Conservation (phyloP, 208 protist genomes). For the Porcisia hertigi region DNA sequence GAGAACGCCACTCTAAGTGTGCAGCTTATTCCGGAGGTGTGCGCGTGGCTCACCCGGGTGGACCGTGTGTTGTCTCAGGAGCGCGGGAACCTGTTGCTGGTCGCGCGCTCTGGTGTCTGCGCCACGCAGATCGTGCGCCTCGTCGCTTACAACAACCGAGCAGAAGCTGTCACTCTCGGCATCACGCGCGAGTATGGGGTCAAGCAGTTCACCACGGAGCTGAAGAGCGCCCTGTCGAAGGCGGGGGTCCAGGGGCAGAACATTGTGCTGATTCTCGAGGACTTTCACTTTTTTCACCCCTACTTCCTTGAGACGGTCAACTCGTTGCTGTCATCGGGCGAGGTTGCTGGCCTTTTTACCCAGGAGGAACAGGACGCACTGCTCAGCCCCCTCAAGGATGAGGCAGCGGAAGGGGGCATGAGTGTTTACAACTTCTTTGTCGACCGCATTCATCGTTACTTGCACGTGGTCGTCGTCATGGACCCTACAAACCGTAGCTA, state of each 20-base stretch:
- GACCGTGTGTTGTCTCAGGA: constrained; percentile 96
- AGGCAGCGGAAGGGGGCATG: constrained; percentile 83
- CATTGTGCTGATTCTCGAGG: constrained; percentile 94
- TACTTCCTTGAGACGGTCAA: constrained; percentile 95
- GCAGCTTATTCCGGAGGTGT: constrained; percentile 95
- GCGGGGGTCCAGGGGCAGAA: constrained; percentile 91
- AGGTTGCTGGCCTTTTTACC: constrained; percentile 96
- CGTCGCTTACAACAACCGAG: constrained; percentile 89
- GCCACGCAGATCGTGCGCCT: constrained; percentile 90
- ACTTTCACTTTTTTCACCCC: constrained; percentile 93
- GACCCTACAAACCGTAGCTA: constrained; percentile 95
- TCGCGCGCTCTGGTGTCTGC: constrained; percentile 94
- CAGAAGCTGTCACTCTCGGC: constrained; percentile 89
- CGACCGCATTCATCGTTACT: constrained; percentile 86
- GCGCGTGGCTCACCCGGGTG: constrained; percentile 92
- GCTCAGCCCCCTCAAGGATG: constrained; percentile 92
- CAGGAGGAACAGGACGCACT: constrained; percentile 96
- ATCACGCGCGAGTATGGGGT: constrained; percentile 92
- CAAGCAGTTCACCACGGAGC: constrained; percentile 94
- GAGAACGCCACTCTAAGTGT: constrained; percentile 94
- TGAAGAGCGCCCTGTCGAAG: constrained; percentile 92
- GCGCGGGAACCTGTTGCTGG: constrained; percentile 94
- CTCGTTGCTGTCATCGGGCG: constrained; percentile 95
- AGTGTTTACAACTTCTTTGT: constrained; percentile 91
- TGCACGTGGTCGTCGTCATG: constrained; percentile 96